Conservation (phyloP, 2,329 filamentous ascomycete species). For the Hypoxylon sp. region DNA sequence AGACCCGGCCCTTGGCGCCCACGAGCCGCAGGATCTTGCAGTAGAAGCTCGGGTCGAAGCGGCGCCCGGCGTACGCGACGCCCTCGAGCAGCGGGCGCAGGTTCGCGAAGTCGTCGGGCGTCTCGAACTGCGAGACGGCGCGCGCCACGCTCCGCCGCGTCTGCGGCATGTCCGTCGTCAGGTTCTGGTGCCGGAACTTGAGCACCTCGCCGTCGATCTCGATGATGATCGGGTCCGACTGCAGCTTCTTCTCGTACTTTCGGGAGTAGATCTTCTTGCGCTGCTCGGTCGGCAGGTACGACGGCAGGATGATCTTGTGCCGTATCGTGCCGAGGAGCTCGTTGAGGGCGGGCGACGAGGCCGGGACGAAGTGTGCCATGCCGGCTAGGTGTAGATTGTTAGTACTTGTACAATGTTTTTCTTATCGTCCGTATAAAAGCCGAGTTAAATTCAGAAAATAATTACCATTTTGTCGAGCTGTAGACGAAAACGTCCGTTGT, state of each 20-base stretch:
- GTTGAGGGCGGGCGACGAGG: constrained; percentile 64
- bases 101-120: constrained; percentile 61
- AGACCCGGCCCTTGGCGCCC: constrained; percentile 52
- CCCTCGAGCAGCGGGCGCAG: constrained; percentile 62
- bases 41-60: constrained; percentile 48
- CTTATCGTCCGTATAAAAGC: too few species aligned
- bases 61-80: constrained; percentile 53
- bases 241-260: constrained; percentile 58
- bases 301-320: constrained; percentile 67
- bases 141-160: constrained; percentile 50
- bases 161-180: constrained; percentile 53
- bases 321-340: constrained; percentile 61
- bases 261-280: constrained; percentile 61
- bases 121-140: constrained; percentile 57
- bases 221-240: constrained; percentile 64
- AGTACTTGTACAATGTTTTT: too few species aligned
- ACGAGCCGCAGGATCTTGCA: constrained; percentile 54
- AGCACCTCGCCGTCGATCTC: constrained; percentile 65
- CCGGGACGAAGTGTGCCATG: constrained; percentile 58
- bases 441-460: too few species aligned
- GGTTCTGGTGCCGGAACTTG: constrained; percentile 59
- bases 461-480: constrained; percentile 42
- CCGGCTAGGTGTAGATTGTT: constrained; percentile 32
- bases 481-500: constrained; percentile 43
- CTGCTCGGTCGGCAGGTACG: constrained; percentile 63